Base-by-base conservation (phyloP, 805 yeast genomes). In the Lipomyces spencermartinsiae region DNA sequence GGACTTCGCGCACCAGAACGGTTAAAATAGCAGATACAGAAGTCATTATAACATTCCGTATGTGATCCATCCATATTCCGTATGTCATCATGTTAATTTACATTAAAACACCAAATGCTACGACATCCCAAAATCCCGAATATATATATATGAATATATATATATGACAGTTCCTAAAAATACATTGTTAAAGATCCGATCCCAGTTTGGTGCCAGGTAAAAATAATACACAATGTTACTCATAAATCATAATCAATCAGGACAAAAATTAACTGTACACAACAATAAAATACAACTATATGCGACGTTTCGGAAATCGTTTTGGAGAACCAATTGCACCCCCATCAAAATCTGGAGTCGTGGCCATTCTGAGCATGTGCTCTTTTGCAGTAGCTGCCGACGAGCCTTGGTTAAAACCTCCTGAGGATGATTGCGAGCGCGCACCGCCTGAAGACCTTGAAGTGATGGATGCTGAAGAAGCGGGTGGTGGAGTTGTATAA, bases 341-440 rank as follows among this genome's bases (percentile, higher is more conserved):
- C 22, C 51, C 57, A 7, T 57, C 61, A 8, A 56, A 25, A 31
- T 62, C 65, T 25, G 65, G 61, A 37, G 61, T 62, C 35, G 54
- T 49, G 34, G 62, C 58, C 37, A 46, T 49, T 25, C 62, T 49
- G 43, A 58, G 25, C 57, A 53, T 58, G 16, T 35, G 39, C 14
- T 49, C 58, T 10, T 22, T 35, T 2, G 49, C 46, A 29, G 51
- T 57, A 16, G 14, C 31, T 19, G 22, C 56, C 34, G 25, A 39
- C 22, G 25, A 10, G 10, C 58, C 58, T 14, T 8, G 14, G n/a
- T 12, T 16, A 16, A n/a, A 3, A 9, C 25, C 31, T 6, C 33
- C 46, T 16, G 57, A 29, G 19, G 33, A 43, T 5, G 58, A 58
- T 12, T 29, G 56, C 25, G 58, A 54, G 34, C 65, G 29, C 22